A percentile compares a stretch with the other conserved stretches of the same genome.
Evolutionary conservation across 2,329 filamentous ascomycete species (phyloP).

Genomic region (Stemphylium beticola): DNA sequence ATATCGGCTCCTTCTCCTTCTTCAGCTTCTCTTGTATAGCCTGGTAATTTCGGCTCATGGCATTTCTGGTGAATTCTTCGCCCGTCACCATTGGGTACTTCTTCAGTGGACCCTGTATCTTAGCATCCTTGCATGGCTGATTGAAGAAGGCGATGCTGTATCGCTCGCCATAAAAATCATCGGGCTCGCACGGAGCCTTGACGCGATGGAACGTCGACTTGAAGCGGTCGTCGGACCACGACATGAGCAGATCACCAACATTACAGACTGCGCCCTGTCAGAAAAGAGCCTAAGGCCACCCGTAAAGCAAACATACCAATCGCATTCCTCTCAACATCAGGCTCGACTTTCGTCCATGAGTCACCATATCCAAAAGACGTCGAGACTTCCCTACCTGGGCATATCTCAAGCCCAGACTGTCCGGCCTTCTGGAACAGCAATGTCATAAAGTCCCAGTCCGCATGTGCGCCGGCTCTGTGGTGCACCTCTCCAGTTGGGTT

Average conservation of each 20-base stretch:
- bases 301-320: slow-evolving; percentile 17
- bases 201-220: slow-evolving; percentile 71
- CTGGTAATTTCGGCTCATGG: slow-evolving; percentile 63
- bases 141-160: slow-evolving; percentile 73
- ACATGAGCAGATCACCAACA: slow-evolving; percentile 71
- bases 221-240: slow-evolving; percentile 70
- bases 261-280: slow-evolving; percentile 63
- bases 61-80: slow-evolving; percentile 63
- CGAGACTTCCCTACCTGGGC: slow-evolving; percentile 66
- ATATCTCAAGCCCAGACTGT: slow-evolving; percentile 69
- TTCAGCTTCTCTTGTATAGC: slow-evolving; percentile 59
- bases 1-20: slow-evolving; percentile 5
- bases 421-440: slow-evolving; percentile 67
- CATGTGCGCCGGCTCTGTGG: slow-evolving; percentile 67
- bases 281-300: neutral
- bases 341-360: slow-evolving; percentile 67
- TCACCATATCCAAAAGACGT: slow-evolving; percentile 66
- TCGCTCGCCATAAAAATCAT: slow-evolving; percentile 63
- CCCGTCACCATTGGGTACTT: slow-evolving; percentile 69
- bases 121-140: slow-evolving; percentile 64
- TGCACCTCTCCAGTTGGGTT: slow-evolving; percentile 51
- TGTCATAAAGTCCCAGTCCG: slow-evolving; percentile 69
- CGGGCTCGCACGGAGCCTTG: slow-evolving; percentile 63
- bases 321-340: slow-evolving; percentile 17
- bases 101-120: slow-evolving; percentile 65